Evolutionary conservation across 345 rosid species (phyloP).

Genomic region (Salix suchowensis): DNA sequence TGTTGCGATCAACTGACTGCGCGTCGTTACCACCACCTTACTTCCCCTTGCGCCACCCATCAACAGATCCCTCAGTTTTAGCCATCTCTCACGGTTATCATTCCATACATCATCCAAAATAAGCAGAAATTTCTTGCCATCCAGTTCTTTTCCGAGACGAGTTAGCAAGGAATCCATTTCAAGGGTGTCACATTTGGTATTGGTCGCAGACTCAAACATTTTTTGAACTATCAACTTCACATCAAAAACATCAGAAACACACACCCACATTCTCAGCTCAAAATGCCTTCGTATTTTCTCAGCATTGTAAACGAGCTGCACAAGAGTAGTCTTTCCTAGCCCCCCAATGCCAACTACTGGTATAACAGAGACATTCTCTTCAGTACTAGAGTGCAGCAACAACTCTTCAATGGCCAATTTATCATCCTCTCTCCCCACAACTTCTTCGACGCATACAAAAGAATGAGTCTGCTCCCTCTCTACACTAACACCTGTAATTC

Average conservation of each 20-base stretch:
- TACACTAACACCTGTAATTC: background rate
- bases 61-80: background rate
- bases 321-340: slow-evolving; percentile 16
- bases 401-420: slow-evolving; percentile 1
- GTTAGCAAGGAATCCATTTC: slow-evolving; percentile 9
- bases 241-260: slow-evolving; percentile 14
- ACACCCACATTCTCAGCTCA: slow-evolving; percentile 8
- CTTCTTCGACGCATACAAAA: slow-evolving; percentile 4
- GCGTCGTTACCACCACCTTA: slow-evolving; percentile 12
- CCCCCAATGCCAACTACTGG: slow-evolving; percentile 17
- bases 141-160: slow-evolving; percentile 1
- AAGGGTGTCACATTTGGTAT: background rate
- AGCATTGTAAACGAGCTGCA: slow-evolving; percentile 8
- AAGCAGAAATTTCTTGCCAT: slow-evolving; percentile 1
- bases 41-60: slow-evolving; percentile 6
- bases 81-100: slow-evolving; percentile 15
- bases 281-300: slow-evolving; percentile 1
- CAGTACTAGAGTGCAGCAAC: background rate
- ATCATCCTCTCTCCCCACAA: slow-evolving; percentile 11
- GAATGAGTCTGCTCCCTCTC: slow-evolving; percentile 13
- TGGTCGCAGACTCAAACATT: background rate
- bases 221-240: slow-evolving; percentile 2
- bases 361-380: background rate
- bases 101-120: slow-evolving; percentile 18
- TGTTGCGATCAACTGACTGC: slow-evolving; percentile 7